Evolutionary conservation across 2,329 filamentous ascomycete species (phyloP), one percentile per base, ranked within the genome.

Genomic region (Orbilia oligospora): DNA sequence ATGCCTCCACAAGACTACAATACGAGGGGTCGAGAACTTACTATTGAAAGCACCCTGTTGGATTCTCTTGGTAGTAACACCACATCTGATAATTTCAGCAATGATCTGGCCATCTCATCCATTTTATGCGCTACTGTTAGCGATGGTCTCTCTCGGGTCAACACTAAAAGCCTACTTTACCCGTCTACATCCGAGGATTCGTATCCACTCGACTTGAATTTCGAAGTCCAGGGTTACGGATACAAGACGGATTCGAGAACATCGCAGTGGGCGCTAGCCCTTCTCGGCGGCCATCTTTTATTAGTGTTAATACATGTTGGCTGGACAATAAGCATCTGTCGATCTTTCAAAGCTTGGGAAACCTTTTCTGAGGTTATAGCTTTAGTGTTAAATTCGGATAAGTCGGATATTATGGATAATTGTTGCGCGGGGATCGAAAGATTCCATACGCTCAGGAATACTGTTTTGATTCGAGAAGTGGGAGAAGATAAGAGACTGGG

Each of bases 201-300:
- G 1, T 61, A 61, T 14, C 55, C 55, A 5, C 36, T 61, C 30
- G 30, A 61, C 5, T 27, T 61, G 36, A n/a, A 61, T 10, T 38
- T 61, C 22, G 36, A 61, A 36, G 55, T 61, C 10, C 55, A 61
- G n/a, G 55, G 55, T 4, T 61, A 61, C 24, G 55, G 55, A 10
- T 61, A 61, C 16, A 61, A 61, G 16, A 61, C 55, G 9, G 55
- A 61, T 38, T 61, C 55, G n/a, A 61, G 36, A 16, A 61, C 55
- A 18, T 61, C 55, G 2, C 55, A 61, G 41, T 61, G 55, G 55
- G 55, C 55, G 10, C 10, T 61, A 6, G 55, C 55, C 16, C 55
- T 61, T 22, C 55, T 61, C 20, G 24, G 6, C n/a, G 55, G 55
- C 18, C 55, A 61, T 41, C 27, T 61, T 9, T 20, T 61, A 9